phyloP scores from a whole-genome alignment of 371 early-diverging fungal species.

The Basidiobolus meristosporus region DNA sequence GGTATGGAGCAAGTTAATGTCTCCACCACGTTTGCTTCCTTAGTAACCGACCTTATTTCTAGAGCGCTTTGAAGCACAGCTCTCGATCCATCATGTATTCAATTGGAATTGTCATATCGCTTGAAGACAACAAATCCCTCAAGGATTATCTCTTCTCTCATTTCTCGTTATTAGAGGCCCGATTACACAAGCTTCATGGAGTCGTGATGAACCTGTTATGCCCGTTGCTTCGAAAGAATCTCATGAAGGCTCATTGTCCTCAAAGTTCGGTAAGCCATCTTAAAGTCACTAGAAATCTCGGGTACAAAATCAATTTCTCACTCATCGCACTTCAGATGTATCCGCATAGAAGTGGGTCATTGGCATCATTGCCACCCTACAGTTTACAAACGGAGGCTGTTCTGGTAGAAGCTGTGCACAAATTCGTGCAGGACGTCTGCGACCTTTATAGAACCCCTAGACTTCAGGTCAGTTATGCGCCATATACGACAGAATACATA shows the following conservation, averaged over 20 bases:
- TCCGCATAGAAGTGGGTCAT: no score
- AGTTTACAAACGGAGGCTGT: slow-evolving; percentile 25
- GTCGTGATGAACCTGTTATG: slow-evolving; percentile 12
- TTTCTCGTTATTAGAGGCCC: slow-evolving; percentile 35
- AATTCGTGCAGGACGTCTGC: slow-evolving; percentile 24
- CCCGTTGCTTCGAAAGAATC: slow-evolving; percentile 1
- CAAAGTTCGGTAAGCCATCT: slow-evolving; percentile 7
- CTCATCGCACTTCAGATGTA: slow-evolving; percentile 2
- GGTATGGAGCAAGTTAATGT: neutral
- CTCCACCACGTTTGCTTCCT: no score
- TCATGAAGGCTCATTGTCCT: no score
- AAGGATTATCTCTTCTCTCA: slow-evolving; percentile 43
- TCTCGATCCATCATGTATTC: slow-evolving; percentile 32
- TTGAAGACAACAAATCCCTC: slow-evolving; percentile 22
- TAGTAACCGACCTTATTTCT: no score
- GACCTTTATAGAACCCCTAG: slow-evolving; percentile 31
- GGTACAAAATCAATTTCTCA: no score
- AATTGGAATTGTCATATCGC: slow-evolving; percentile 28
- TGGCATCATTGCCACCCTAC: slow-evolving; percentile 7
- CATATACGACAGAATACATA: no score
- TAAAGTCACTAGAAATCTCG: no score
- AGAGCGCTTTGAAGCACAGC: slow-evolving; percentile 16
- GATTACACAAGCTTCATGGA: slow-evolving; percentile 32
- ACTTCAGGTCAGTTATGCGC: slow-evolving; percentile 38
- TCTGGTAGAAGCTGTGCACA: slow-evolving; percentile 19